Percentiles rank a stretch among this genome's conserved stretches.
These are phyloP conservation scores for Venturia nashicola DNA, from an alignment of 2,329 filamentous ascomycete genomes.

Conservation along the genomic window DNA sequence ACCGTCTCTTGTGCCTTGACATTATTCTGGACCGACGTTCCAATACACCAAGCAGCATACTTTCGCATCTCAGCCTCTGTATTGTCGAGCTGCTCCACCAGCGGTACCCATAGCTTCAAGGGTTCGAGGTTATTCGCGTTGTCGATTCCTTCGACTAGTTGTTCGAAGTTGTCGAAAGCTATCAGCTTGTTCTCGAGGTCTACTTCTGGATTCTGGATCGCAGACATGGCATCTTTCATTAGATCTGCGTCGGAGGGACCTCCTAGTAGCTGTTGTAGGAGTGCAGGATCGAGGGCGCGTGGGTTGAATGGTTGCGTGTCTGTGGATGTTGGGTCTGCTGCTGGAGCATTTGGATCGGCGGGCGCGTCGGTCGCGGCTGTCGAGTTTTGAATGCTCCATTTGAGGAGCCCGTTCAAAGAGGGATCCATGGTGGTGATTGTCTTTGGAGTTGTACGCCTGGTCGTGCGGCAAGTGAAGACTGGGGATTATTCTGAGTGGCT, in stretches of 20 bases:
- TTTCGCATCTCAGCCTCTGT: constrained; percentile 60
- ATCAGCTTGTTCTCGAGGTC: constrained; percentile 64
- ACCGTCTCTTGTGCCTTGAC: constrained; percentile 66
- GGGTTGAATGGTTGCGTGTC: constrained; percentile 3
- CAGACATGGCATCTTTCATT: constrained; percentile 74
- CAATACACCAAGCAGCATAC: constrained; percentile 89
- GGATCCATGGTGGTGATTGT: constrained; percentile 32
- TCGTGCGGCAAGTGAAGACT: background rate
- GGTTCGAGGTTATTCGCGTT: constrained; percentile 89
- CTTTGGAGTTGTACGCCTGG: background rate
- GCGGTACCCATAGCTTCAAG: constrained; percentile 68
- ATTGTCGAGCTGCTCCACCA: constrained; percentile 57
- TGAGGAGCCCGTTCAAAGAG: constrained; percentile 63
- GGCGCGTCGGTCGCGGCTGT: constrained; percentile 26
- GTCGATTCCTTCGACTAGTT: constrained; percentile 82
- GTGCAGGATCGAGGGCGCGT: constrained; percentile 6
- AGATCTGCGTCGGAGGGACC: constrained; percentile 82
- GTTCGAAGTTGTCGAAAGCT: constrained; percentile 91
- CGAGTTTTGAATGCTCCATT: constrained; percentile 63
- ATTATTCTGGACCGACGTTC: constrained; percentile 96
- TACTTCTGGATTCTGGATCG: constrained; percentile 53
- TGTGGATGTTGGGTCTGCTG: constrained; percentile 16
- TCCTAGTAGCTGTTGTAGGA: constrained; percentile 63
- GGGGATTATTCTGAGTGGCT: background rate
- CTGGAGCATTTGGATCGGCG: constrained; percentile 16